These are phyloP conservation scores for Leptodontidium sp. DNA, from an alignment of 2,329 filamentous ascomycete genomes.

Conservation along the genomic window DNA sequence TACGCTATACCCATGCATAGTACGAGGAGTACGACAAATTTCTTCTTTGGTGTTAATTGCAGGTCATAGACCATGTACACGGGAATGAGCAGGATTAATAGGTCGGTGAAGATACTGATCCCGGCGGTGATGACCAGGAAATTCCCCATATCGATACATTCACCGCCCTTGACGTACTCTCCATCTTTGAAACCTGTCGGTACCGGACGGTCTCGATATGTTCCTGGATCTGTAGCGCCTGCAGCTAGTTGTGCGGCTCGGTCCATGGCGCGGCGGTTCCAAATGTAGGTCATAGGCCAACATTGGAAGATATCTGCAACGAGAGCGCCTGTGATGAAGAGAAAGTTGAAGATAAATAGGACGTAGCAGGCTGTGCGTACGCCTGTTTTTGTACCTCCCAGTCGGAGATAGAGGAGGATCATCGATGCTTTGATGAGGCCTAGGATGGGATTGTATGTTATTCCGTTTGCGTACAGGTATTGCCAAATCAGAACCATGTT, in stretches of 20 bases:
- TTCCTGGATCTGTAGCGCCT: conserved; percentile 28
- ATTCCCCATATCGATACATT: conserved; percentile 31
- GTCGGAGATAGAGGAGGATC: conserved; percentile 54
- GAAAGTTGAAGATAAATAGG: conserved; percentile 23
- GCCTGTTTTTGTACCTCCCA: conserved; percentile 47
- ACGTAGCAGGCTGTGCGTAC: conserved; percentile 24
- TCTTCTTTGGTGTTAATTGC: conserved; percentile 31
- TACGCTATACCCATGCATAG: conserved; percentile 23
- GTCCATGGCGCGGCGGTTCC: conserved; percentile 22
- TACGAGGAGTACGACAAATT: conserved; percentile 26
- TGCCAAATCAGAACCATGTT: neutral
- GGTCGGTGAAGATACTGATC: conserved; percentile 35
- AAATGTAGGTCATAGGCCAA: conserved; percentile 23
- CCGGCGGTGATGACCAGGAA: conserved; percentile 35
- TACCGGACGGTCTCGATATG: conserved; percentile 21
- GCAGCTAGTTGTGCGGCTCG: conserved; percentile 20
- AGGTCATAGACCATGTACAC: conserved; percentile 37
- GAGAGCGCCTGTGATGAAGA: neutral
- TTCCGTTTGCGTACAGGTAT: conserved; percentile 43
- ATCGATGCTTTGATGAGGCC: conserved; percentile 56
- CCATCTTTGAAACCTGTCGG: conserved; percentile 34
- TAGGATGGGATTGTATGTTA: conserved; percentile 57
- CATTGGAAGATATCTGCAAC: conserved; percentile 25
- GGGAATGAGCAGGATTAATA: conserved; percentile 36
- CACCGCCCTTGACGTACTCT: conserved; percentile 28